phyloP scores from a whole-genome alignment of 148 eudicot species.

The Rhododendron henanense region DNA sequence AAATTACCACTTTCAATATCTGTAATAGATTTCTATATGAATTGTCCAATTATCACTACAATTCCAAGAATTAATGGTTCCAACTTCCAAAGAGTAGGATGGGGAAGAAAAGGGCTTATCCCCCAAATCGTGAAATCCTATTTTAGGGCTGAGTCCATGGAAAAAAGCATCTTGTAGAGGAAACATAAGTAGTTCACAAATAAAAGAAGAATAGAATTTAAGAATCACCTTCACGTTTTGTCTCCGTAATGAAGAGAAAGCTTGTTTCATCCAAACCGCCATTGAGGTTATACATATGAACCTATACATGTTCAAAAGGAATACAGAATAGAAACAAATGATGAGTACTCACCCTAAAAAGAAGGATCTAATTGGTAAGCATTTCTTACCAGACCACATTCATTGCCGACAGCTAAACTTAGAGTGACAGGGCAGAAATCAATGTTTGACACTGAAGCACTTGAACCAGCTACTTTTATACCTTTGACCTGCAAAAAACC shows the following conservation, averaged over 20 bases:
- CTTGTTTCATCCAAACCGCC: constrained; percentile 29
- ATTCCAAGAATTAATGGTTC: not conserved
- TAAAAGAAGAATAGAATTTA: not conserved
- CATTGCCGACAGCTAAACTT: constrained; percentile 68
- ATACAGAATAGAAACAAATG: constrained; percentile 1
- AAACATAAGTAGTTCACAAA: not conserved
- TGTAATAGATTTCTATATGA: not conserved
- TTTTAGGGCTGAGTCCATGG: not conserved
- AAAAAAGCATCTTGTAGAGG: not conserved
- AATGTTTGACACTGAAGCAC: constrained; percentile 45
- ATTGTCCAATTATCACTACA: not conserved
- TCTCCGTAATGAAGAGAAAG: constrained; percentile 46
- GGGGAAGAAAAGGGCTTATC: not conserved
- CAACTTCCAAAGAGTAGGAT: not conserved
- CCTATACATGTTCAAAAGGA: constrained; percentile 35
- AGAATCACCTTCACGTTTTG: constrained; percentile 49
- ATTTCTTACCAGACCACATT: constrained; percentile 60
- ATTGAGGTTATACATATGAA: constrained; percentile 44
- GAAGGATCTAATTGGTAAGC: constrained; percentile 4
- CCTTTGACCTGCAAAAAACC: constrained; percentile 45
- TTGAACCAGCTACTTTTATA: constrained; percentile 35
- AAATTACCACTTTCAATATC: not conserved
- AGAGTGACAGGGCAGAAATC: constrained; percentile 47
- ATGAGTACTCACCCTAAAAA: not conserved
- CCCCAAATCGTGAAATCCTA: not conserved